phyloP scores from a whole-genome alignment of 805 yeast genomes.

The Metschnikowia arizonensis region DNA sequence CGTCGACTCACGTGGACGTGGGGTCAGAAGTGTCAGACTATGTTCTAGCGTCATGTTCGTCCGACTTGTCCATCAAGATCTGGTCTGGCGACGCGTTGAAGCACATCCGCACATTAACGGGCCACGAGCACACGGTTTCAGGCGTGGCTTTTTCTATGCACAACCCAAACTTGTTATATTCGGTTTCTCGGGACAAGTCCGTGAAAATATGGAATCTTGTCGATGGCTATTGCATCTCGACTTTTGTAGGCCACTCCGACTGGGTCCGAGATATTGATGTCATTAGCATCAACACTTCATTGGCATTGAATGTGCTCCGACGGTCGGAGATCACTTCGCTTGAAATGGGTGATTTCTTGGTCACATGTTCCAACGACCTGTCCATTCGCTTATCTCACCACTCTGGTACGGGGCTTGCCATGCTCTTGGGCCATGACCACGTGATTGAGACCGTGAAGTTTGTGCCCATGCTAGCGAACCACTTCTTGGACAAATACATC shows the following conservation, averaged over 20 bases:
- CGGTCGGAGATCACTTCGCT: constrained; percentile 17
- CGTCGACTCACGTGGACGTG: constrained; percentile 36
- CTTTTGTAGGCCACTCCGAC: constrained; percentile 77
- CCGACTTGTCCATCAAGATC: constrained; percentile 56
- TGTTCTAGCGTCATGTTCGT: constrained; percentile 47
- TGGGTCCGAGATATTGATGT: constrained; percentile 75
- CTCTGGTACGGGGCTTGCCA: constrained; percentile 63
- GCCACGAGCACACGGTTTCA: constrained; percentile 87
- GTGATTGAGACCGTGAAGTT: constrained; percentile 73
- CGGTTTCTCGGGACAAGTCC: constrained; percentile 61
- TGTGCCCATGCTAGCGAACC: constrained; percentile 52
- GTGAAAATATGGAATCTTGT: constrained; percentile 63
- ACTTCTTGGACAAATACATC: constrained; percentile 45
- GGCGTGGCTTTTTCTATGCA: constrained; percentile 48
- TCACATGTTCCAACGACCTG: constrained; percentile 79
- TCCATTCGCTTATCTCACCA: constrained; percentile 63
- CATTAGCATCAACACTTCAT: constrained; percentile 17
- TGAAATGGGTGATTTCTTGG: constrained; percentile 49
- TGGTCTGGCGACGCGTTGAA: constrained; percentile 61
- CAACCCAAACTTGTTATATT: constrained; percentile 47
- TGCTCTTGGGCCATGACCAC: constrained; percentile 74
- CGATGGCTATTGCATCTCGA: constrained; percentile 62
- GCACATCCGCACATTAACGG: constrained; percentile 60
- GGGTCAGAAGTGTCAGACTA: constrained; percentile 16
- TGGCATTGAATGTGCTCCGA: constrained; percentile 9